Conservation (phyloP, 2,329 filamentous ascomycete species). For the Hypoxylon sp. region DNA sequence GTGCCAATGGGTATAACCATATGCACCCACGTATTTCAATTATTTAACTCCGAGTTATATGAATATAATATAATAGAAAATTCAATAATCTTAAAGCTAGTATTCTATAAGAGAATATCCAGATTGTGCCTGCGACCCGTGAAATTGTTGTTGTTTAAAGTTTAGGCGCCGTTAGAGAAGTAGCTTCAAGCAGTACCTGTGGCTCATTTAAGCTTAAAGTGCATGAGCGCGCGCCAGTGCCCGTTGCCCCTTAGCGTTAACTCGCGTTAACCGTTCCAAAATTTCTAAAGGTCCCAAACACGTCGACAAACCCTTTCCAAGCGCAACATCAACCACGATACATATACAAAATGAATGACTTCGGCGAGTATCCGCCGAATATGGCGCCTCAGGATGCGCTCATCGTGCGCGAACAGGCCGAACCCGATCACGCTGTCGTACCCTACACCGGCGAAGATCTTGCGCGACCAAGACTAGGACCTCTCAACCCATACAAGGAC, state of each 20-base stretch:
- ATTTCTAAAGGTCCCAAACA: slow-evolving; percentile 3
- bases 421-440: slow-evolving; percentile 72
- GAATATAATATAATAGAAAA: no score
- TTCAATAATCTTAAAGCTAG: no score
- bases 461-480: slow-evolving; percentile 75
- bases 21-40: no score
- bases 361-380: slow-evolving; percentile 75
- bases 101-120: no score
- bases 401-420: slow-evolving; percentile 69
- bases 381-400: slow-evolving; percentile 76
- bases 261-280: slow-evolving; percentile 8
- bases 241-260: neutral
- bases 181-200: neutral
- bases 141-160: neutral
- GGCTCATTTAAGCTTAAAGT: slow-evolving; percentile 7
- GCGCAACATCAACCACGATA: slow-evolving; percentile 13
- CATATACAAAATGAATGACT: slow-evolving; percentile 67
- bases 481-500: slow-evolving; percentile 81
- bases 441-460: slow-evolving; percentile 81
- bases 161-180: neutral
- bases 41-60: no score
- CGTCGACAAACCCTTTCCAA: slow-evolving; percentile 10
- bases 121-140: no score
- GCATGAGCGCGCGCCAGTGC: neutral
- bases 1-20: no score